Evolutionary conservation across 2,329 filamentous ascomycete species (phyloP), one percentile per base, ranked within the genome.

Genomic region (Arthroderma sp.): DNA sequence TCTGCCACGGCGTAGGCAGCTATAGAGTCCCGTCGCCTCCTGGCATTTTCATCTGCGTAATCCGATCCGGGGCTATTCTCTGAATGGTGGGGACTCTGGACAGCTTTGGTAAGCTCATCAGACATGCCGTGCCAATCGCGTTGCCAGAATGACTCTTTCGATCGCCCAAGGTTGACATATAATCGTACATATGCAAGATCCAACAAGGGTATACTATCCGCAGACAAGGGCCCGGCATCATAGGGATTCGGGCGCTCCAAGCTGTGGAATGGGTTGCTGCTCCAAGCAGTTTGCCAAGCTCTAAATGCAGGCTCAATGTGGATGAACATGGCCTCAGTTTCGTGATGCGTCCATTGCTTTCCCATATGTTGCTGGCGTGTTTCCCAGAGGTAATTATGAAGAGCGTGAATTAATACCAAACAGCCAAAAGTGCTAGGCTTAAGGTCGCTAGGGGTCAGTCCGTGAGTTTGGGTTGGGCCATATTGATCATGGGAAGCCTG

Each of bases 321-420:
- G 1, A 83, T 78, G 60, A 95, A 88, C 87, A 96, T 94, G 51
- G 87, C 86, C 53, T 96, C 88, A 0, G 86, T 94, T 63, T 96
- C 89, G 52, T 89, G 82, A 31, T 81, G 78, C 1, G 87, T 94
- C 89, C 89, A 95, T 40, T 86, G 73, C 50, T 86, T 81, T 54
- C 84, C 87, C 54, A 88, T 81, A 54, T 95, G 88, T 43, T 87
- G 74, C 63, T 94, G 88, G 27, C 89, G 76, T 0, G 88, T 95
- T 64, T 96, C 89, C 91, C 91, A 96, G 38, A 96, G 95, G 62
- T 94, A 95, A 55, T 95, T 95, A 66, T 96, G 91, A 27, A 96
- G 71, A 3, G 91, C 88, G 58, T 94, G 89, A 60, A 96, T 95
- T 50, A 98, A 68, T 4, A 95, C 75, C 29, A 95, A 71, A 59